Evolutionary conservation across 2,329 filamentous ascomycete genomes (phyloP).

Genomic region (Fusarium globosum): DNA sequence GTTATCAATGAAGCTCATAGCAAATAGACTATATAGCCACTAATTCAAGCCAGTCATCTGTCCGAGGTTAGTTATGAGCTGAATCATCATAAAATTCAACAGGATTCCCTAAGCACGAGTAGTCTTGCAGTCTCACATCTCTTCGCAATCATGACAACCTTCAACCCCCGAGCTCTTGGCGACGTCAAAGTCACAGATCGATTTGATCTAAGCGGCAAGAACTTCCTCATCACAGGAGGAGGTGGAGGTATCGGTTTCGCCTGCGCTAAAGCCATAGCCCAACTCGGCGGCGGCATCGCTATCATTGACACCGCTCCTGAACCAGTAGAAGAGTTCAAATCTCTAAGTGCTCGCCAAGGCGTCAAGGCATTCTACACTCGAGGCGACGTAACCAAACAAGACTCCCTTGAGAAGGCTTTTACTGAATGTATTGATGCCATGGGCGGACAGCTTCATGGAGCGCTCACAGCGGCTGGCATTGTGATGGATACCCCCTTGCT

Average conservation of each 20-base stretch:
- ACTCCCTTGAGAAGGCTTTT: not conserved
- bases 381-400: not conserved
- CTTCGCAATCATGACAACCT: not conserved
- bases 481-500: not conserved
- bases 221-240: not conserved
- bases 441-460: not conserved
- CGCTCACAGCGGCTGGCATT: not conserved
- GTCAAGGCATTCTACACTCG: not conserved
- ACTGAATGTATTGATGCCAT: not conserved
- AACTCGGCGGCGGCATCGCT: not conserved
- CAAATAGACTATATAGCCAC: not conserved
- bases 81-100: not conserved
- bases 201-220: not conserved
- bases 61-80: accelerated
- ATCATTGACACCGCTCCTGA: not conserved
- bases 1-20: not conserved
- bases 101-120: no score
- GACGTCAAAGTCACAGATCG: not conserved
- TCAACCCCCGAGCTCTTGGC: not conserved
- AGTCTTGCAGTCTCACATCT: not conserved
- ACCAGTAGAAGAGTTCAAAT: not conserved
- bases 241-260: not conserved
- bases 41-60: not conserved
- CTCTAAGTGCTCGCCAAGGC: not conserved
- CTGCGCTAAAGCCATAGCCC: not conserved